phyloP scores from a whole-genome alignment of 2,329 filamentous ascomycete genomes.

The Arachnomyces sp. region DNA sequence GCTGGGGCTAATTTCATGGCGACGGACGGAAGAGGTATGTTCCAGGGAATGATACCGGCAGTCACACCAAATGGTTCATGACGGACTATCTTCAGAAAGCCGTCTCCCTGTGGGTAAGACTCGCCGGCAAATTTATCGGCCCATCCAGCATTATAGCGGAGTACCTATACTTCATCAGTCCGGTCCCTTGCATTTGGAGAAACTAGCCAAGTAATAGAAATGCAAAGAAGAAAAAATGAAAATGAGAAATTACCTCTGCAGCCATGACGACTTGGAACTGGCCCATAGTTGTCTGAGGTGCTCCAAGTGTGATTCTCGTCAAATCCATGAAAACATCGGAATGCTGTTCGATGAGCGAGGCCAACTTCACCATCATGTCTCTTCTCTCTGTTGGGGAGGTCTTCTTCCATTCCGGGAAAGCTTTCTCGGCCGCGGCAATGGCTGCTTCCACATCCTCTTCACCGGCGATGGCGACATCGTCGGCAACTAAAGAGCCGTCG shows the following conservation, averaged over 20 bases:
- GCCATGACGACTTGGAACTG: slow-evolving; percentile 34
- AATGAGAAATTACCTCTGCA: slow-evolving; percentile 3
- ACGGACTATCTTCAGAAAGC: slow-evolving; percentile 34
- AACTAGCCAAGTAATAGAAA: too few relatives aligned
- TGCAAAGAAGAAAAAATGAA: background rate
- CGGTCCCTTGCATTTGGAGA: too few relatives aligned
- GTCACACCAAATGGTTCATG: slow-evolving; percentile 19
- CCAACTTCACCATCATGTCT: slow-evolving; percentile 39
- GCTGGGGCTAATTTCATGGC: slow-evolving; percentile 37
- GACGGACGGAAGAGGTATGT: slow-evolving; percentile 32
- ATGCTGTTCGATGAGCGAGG: slow-evolving; percentile 35
- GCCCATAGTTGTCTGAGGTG: slow-evolving; percentile 39
- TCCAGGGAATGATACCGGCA: slow-evolving; percentile 34
- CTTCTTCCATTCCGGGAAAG: slow-evolving; percentile 39
- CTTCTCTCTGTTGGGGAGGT: slow-evolving; percentile 31
- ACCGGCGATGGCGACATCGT: slow-evolving; percentile 40
- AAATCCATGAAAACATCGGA: slow-evolving; percentile 30
- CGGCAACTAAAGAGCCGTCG: slow-evolving; percentile 24
- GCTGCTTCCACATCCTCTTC: slow-evolving; percentile 37
- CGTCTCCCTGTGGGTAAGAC: slow-evolving; percentile 37
- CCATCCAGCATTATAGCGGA: slow-evolving; percentile 30
- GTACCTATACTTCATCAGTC: too few relatives aligned
- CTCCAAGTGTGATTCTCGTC: slow-evolving; percentile 41
- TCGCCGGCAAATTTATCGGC: slow-evolving; percentile 35
- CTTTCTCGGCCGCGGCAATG: slow-evolving; percentile 38